Evolutionary conservation across 2,329 filamentous ascomycete genomes (phyloP), one percentile per base, ranked within the genome.

Genomic region (Emmonsiellopsis sp.): DNA sequence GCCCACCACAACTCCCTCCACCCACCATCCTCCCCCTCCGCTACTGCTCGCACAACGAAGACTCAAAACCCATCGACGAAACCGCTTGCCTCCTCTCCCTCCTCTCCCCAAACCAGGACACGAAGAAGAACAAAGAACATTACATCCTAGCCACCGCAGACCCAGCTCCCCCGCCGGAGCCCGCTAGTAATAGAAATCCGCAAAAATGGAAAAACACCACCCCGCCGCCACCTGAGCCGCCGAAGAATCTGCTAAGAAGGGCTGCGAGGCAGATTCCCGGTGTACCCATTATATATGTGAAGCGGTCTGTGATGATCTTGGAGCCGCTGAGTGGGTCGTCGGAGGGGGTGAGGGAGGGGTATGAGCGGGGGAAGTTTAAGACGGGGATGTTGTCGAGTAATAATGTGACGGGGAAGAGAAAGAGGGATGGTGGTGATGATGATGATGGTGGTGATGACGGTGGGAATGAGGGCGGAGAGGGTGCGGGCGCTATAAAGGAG

Each of bases 251-350:
- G 32, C 62, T 77, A 30, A 63, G 74, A 11, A 60, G 65, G 8
- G 63, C 62, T 9, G 73, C 73, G 45, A 66, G 75, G 42, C 60
- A 68, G 15, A 71, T 77, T 9, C 73, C 73, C 11, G 75, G 75
- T 49, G 74, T 76, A 34, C 75, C 75, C 13, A 72, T 77, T 31
- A 70, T 77, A 43, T 77, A 76, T 60, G 75, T 77, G 34, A 76
- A 76, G 63, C 67, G 75, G 46, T 76, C 73, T 13, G 74, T 77
- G 7, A 76, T 77, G 74, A 68, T 77, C 11, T 60, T 77, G 53
- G 74, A 77, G 61, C 74, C 75, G 11, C 65, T 76, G 67, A 75
- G 73, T 52, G 66, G 62, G 16, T 64, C 66, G 1, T 76, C 73
- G 11, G 70, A 73, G 58, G 63, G 64, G 20, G 63, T 74, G 10